Conservation (phyloP, 2,329 filamentous ascomycete genomes). For the Stachybotrys elegans region DNA sequence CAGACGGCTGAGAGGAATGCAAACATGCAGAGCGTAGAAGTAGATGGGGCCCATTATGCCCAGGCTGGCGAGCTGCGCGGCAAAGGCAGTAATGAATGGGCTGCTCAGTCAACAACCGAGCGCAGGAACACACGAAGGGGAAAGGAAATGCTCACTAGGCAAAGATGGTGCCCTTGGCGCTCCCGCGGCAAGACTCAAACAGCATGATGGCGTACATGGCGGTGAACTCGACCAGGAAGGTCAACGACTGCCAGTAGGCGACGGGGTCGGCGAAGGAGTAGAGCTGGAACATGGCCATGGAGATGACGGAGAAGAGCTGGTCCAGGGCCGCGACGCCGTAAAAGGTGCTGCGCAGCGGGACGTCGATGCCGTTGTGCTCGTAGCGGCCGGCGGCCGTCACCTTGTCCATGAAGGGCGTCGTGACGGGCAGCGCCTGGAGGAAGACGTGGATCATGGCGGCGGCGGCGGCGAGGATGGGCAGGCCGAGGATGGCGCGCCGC, state of each 20-base stretch:
- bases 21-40: constrained; percentile 16
- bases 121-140: too few species aligned
- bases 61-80: constrained; percentile 15
- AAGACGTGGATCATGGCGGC: too few species aligned
- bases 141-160: constrained; percentile 17
- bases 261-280: constrained; percentile 14
- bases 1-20: constrained; percentile 12
- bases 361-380: constrained; percentile 3
- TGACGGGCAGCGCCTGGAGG: too few species aligned
- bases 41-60: constrained; percentile 16
- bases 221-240: constrained; percentile 21
- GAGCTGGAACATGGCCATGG: constrained; percentile 16
- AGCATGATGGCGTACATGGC: constrained; percentile 20
- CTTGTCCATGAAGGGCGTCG: constrained; percentile 4
- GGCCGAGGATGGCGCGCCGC: too few species aligned
- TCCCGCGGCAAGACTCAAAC: constrained; percentile 15
- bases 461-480: too few species aligned
- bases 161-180: constrained; percentile 11
- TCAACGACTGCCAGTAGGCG: constrained; percentile 21
- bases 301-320: constrained; percentile 11
- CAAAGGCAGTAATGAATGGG: constrained; percentile 12
- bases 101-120: constrained; percentile 7
- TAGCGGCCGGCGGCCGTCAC: constrained; percentile 7
- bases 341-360: constrained; percentile 11
- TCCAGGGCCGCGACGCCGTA: constrained; percentile 17